Percentiles rank a stretch among this genome's conserved stretches.
phyloP scores from a whole-genome alignment of 108 stramenopile species.

The Discostella pseudostelligera region DNA sequence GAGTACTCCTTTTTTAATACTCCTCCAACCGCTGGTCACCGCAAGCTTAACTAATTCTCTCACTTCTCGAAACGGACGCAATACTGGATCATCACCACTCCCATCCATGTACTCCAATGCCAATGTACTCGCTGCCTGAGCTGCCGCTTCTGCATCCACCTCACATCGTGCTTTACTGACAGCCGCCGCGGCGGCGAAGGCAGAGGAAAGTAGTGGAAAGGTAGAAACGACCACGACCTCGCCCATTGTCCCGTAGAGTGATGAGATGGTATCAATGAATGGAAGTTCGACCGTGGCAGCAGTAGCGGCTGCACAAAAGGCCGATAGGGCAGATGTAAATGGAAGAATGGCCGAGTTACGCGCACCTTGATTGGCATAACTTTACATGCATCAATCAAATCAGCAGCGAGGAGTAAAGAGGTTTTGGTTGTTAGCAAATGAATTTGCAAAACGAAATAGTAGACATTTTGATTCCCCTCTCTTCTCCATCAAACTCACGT shows the following conservation, averaged over 20 bases:
- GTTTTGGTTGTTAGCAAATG: too few species aligned
- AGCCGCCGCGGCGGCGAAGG: slow-evolving; percentile 88
- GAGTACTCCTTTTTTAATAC: slow-evolving; percentile 8
- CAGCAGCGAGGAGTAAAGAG: too few species aligned
- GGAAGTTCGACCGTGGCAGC: slow-evolving; percentile 89
- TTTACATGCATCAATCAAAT: not conserved
- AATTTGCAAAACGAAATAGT: too few species aligned
- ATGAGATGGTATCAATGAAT: slow-evolving; percentile 62
- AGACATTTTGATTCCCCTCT: too few species aligned
- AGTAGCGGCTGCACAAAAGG: slow-evolving; percentile 86
- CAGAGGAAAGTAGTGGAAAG: slow-evolving; percentile 69
- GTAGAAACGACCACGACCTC: slow-evolving; percentile 58
- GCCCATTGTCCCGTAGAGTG: slow-evolving; percentile 39
- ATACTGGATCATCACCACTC: slow-evolving; percentile 61
- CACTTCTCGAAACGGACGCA: slow-evolving; percentile 72
- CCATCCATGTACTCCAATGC: slow-evolving; percentile 73
- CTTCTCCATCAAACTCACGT: slow-evolving; percentile 56
- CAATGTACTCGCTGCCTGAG: slow-evolving; percentile 79
- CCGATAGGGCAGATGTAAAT: slow-evolving; percentile 83
- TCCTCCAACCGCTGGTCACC: slow-evolving; percentile 39
- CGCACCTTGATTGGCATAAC: slow-evolving; percentile 89
- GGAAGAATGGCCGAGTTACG: slow-evolving; percentile 83
- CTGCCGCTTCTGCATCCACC: slow-evolving; percentile 81
- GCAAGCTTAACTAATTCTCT: slow-evolving; percentile 62
- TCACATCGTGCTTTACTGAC: slow-evolving; percentile 88